Evolutionary conservation across 129 eudicot genomes (phyloP).

Genomic region (Solidago caesia): DNA sequence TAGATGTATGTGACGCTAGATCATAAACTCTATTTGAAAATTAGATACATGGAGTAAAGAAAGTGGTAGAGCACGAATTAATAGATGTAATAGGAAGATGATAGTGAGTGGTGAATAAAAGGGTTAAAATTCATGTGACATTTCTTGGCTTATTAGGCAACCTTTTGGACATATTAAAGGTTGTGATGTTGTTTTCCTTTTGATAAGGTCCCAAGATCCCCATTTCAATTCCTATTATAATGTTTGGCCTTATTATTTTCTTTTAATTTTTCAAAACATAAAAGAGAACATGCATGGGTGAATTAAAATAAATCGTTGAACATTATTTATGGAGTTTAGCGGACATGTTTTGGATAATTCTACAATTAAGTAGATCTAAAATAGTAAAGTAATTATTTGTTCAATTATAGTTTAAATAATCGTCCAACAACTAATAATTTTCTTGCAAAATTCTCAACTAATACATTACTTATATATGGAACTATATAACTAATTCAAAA

Average conservation of each 20-base stretch:
- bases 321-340: background rate
- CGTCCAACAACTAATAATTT: background rate
- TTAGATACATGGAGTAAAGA: background rate
- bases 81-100: constrained; percentile 30
- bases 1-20: no score
- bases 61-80: background rate
- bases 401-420: no score
- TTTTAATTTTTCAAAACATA: background rate
- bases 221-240: background rate
- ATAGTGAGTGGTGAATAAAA: constrained; percentile 28
- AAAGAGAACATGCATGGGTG: constrained; percentile 19
- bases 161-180: constrained; percentile 25
- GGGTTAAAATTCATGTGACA: constrained; percentile 39
- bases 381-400: no score
- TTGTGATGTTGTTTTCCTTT: constrained; percentile 32
- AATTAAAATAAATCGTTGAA: background rate
- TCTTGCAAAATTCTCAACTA: background rate
- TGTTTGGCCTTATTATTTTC: background rate
- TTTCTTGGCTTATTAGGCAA: constrained; percentile 38
- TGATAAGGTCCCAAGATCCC: constrained; percentile 32
- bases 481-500: background rate
- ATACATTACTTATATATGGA: background rate
- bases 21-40: no score
- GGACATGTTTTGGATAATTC: background rate
- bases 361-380: background rate